Conservation (phyloP, 352 stramenopile genomes). For the Pythium inflatum region DNA sequence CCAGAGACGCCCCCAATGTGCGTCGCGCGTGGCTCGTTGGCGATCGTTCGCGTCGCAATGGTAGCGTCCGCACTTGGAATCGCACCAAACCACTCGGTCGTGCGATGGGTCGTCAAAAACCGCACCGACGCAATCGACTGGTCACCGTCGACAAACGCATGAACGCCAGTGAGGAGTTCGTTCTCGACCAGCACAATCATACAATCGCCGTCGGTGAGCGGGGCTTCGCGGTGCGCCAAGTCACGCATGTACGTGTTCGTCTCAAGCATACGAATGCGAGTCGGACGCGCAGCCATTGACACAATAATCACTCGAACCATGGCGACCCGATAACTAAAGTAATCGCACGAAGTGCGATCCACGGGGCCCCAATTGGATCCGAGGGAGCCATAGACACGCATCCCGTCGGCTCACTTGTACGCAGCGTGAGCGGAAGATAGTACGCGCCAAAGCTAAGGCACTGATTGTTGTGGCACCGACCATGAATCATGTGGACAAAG, state of each 20-base stretch:
- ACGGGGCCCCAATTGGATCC: neutral
- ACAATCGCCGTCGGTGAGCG: neutral
- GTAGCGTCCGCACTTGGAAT: neutral
- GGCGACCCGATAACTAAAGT: neutral
- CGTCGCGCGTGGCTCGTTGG: neutral
- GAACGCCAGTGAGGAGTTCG: neutral
- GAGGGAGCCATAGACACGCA: neutral
- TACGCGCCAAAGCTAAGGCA: constrained; percentile 8
- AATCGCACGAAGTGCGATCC: neutral
- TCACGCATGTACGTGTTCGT: neutral
- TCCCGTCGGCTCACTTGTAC: neutral
- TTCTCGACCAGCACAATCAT: constrained; percentile 1
- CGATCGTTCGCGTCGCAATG: neutral
- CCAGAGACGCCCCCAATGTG: constrained; percentile 10
- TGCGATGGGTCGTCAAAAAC: constrained; percentile 3
- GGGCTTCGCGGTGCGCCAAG: neutral
- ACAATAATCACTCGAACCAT: neutral
- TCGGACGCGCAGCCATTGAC: neutral
- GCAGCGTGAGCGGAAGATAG: neutral
- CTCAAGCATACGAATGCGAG: neutral
- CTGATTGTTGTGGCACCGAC: neutral
- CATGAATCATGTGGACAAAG: constrained; percentile 12
- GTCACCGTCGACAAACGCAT: neutral
- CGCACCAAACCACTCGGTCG: constrained; percentile 14
- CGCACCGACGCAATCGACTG: constrained; percentile 1